phyloP scores from a whole-genome alignment of 768 basidiomycete genomes.

The Pleurotus giganteus region DNA sequence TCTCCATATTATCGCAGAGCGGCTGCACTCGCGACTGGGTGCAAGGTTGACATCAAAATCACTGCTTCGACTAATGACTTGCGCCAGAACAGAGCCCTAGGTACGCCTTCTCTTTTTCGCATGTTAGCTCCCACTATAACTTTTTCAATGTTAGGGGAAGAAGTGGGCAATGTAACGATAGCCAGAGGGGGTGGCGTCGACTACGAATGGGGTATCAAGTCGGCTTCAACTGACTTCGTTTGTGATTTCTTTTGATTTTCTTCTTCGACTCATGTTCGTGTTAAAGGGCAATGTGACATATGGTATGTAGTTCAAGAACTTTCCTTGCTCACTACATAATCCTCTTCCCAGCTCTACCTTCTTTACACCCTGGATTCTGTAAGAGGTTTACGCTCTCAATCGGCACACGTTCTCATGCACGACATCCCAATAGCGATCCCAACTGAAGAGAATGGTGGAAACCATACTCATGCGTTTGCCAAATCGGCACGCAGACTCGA shows the following conservation, averaged over 20 bases:
- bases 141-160: conserved; percentile 50
- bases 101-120: conserved; percentile 27
- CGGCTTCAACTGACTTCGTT: conserved; percentile 84
- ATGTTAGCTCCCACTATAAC: neutral
- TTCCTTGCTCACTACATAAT: neutral
- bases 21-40: conserved; percentile 66
- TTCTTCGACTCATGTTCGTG: neutral
- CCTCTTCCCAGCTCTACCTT: conserved; percentile 46
- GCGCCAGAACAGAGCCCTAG: conserved; percentile 64
- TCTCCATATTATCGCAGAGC: conserved; percentile 40
- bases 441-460: conserved; percentile 67
- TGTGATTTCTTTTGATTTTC: conserved; percentile 23
- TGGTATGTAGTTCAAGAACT: conserved; percentile 34
- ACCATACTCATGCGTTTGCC: conserved; percentile 73
- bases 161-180: conserved; percentile 59
- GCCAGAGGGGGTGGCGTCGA: conserved; percentile 64
- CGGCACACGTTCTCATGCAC: neutral
- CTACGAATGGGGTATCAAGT: conserved; percentile 63
- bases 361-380: conserved; percentile 76
- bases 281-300: conserved; percentile 73
- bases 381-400: conserved; percentile 13
- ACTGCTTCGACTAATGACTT: conserved; percentile 46
- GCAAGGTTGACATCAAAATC: conserved; percentile 42
- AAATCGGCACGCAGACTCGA: conserved; percentile 54
- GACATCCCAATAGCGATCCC: conserved; percentile 59